Evolutionary conservation across 305 asterid genomes (phyloP).

Genomic region (Fraxinus baroniana): DNA sequence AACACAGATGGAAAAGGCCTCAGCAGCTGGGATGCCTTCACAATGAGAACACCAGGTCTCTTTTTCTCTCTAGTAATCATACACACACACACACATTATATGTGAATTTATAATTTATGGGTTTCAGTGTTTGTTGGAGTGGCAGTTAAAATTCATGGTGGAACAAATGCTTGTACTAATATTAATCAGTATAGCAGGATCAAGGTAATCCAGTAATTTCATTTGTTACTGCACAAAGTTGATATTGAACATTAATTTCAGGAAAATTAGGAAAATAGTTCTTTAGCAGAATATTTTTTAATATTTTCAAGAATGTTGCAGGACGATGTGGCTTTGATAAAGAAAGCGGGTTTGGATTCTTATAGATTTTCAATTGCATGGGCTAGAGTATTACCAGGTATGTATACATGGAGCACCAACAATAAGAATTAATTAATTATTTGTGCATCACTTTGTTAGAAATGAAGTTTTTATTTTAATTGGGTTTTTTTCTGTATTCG

Average conservation of each 20-base stretch:
- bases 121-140: not conserved
- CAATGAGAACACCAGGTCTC: slow-evolving; percentile 14
- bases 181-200: not conserved
- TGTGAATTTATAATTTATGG: too few relatives aligned
- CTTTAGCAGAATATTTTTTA: not conserved
- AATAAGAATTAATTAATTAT: too few relatives aligned
- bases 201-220: too few relatives aligned
- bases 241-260: not conserved
- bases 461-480: too few relatives aligned
- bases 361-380: too few relatives aligned
- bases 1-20: slow-evolving; percentile 12
- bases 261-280: not conserved
- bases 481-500: too few relatives aligned
- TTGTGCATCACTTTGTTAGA: too few relatives aligned
- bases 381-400: too few relatives aligned
- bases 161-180: not conserved
- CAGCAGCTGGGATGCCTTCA: slow-evolving; percentile 23
- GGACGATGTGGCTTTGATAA: not conserved
- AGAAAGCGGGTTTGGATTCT: too few relatives aligned
- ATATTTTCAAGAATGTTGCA: not conserved
- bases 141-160: slow-evolving; percentile 7
- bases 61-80: not conserved
- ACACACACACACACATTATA: not conserved
- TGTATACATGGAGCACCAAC: too few relatives aligned
- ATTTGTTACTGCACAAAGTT: not conserved